Evolutionary conservation across 139 green algal species (phyloP).

Genomic region (Chlorella vulgaris): DNA sequence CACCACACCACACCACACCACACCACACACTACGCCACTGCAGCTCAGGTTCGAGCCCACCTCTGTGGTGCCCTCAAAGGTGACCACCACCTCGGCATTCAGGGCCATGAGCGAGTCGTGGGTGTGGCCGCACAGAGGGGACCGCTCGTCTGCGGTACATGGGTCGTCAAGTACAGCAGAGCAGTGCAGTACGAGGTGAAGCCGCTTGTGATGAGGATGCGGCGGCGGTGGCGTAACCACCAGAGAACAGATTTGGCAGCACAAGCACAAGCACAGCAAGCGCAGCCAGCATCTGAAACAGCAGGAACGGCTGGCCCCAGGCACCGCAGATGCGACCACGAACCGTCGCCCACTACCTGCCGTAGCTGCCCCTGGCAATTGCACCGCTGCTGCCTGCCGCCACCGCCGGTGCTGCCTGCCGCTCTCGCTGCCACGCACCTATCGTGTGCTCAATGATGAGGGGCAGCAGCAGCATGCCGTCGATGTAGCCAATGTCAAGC

Average conservation of each 20-base stretch:
- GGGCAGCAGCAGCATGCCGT: conserved; percentile 84
- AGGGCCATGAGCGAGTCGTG: conserved; percentile 68
- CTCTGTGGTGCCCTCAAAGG: conserved; percentile 81
- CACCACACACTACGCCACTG: too few species aligned
- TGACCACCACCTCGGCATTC: conserved; percentile 80
- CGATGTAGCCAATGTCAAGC: conserved; percentile 61
- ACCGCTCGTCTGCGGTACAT: conserved; percentile 68
- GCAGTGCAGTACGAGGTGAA: too few species aligned
- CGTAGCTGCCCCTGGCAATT: too few species aligned
- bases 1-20: too few species aligned
- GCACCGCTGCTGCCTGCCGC: too few species aligned
- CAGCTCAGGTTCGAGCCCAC: not conserved
- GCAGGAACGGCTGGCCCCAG: too few species aligned
- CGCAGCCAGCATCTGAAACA: not conserved
- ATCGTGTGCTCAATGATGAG: conserved; percentile 86
- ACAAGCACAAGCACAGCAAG: not conserved
- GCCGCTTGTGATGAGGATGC: too few species aligned
- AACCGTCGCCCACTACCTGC: too few species aligned
- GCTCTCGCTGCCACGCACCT: conserved; percentile 24
- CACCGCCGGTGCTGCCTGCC: not conserved
- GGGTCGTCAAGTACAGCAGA: too few species aligned
- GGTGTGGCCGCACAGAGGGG: conserved; percentile 80
- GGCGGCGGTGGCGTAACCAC: too few species aligned
- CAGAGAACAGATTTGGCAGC: too few species aligned
- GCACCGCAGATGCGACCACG: too few species aligned